Evolutionary conservation across 805 yeast genomes (phyloP), one percentile per base, ranked within the genome.

Genomic region (Saccharomyces mikatae): DNA sequence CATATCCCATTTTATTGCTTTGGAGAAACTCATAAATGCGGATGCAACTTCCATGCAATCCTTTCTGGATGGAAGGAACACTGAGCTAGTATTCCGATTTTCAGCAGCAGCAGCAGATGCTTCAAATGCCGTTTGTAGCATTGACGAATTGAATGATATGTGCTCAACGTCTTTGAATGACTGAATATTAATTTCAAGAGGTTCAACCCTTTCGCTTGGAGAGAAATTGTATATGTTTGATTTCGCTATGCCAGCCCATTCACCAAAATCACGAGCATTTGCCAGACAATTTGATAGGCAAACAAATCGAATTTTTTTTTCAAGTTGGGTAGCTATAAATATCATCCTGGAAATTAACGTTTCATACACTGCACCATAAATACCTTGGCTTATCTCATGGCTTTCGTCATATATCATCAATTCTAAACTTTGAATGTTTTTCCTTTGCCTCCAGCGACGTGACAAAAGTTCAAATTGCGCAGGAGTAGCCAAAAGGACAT

Each of bases 401-500:
- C 80, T 70, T 63, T 89, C 89, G 67, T 89, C 96, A 41, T 81
- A 82, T 51, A 94, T 78, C 2, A 89, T 63, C 31, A 89, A 66
- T 48, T 82, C 89, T 30, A 92, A 80, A 0, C 80, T 66, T 56
- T 85, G 89, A 4, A 92, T 74, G 58, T 82, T 82, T 59, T 80
- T 82, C 54, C 95, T 76, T 58, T 83, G 86, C 60, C 84, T 84
- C 98, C 98, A 91, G 49, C 90, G 76, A 57, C 92, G 79, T 0
- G 96, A 80, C 0, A 90, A 62, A 4, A 74, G 59, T 57, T 88
- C 91, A 74, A 89, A 87, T 58, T 88, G 92, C 24, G 72, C 75
- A 0, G 96, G 96, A 0, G 97, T 89, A 4, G 89, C 81, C 13
- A 92, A 68, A 17, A 89, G 70, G 52, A 92, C 68, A 65, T 90